Evolutionary conservation across 768 basidiomycete genomes (phyloP), one percentile per base, ranked within the genome.

Genomic region (Boletus tylopilopsis): DNA sequence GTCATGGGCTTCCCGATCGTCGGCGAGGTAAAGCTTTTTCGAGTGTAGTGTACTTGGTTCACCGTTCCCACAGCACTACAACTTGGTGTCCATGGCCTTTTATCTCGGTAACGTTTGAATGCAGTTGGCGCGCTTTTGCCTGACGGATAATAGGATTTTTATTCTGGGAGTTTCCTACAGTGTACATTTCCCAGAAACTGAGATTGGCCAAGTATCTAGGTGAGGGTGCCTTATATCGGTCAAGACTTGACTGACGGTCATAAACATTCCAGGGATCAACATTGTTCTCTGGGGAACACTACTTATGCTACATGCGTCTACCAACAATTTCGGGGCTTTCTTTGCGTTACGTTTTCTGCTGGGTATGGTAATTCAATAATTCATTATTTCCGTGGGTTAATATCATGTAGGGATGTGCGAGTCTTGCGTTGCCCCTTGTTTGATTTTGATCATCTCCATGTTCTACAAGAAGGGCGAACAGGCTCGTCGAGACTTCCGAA

Each of bases 401-500:
- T 10, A 9, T 30, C 21, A 22, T 23, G 9, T 29, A 84, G 82
- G 82, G 33, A 82, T 84, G 83, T 79, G 78, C 58, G 84, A 86
- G 62, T 75, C 74, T 53, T 83, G 82, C 57, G 84, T 84, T 13
- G 75, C 80, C 29, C 29, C 29, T 13, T 7, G 29, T 63, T 66
- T 84, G 44, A 74, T 84, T 33, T 30, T 30, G 29, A 74, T 84
- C 5, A 16, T 39, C 35, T 77, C 80, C 10, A 81, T 83, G 77
- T 85, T 84, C 59, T 85, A 84, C 67, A 81, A 79, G 71, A 84
- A 84, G 65, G 70, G 81, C 43, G 83, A 84, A 56, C 82, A 85
- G 70, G 77, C 73, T 38, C 27, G 56, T 8, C 16, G 38, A 22
- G 37, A 18, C 30, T 18, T 16, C 8, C 21, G 5, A 18, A n/a